Conservation (phyloP, 192 early-diverging fungal genomes). For the Coemansia sp. region DNA sequence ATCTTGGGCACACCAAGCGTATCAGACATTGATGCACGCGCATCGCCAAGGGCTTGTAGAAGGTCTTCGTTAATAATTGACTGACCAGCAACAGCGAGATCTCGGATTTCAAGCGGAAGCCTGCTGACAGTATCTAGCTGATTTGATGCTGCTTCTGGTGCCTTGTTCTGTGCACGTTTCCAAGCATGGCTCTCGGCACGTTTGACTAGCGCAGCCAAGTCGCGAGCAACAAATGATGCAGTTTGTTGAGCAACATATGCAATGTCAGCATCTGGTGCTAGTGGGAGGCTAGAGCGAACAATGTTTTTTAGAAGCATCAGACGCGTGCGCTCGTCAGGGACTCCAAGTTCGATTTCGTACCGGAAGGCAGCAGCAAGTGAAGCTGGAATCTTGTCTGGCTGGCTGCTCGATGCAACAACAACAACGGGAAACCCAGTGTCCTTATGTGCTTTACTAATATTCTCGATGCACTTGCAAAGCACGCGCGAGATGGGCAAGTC, state of each 20-base stretch:
- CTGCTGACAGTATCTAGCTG: background rate
- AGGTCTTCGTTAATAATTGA: conserved; percentile 77
- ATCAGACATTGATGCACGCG: conserved; percentile 81
- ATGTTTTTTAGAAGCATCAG: conserved; percentile 65
- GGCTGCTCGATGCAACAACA: conserved; percentile 72
- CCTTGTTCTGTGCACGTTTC: conserved; percentile 41
- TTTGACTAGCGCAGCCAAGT: conserved; percentile 74
- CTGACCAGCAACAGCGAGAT: conserved; percentile 68
- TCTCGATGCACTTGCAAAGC: conserved; percentile 34
- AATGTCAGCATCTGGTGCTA: conserved; percentile 77
- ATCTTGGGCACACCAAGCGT: conserved; percentile 97
- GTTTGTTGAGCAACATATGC: conserved; percentile 82
- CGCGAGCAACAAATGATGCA: conserved; percentile 84
- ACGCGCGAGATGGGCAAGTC: conserved; percentile 47
- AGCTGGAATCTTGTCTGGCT: conserved; percentile 77
- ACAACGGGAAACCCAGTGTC: conserved; percentile 68
- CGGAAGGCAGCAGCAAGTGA: conserved; percentile 75
- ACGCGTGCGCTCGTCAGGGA: conserved; percentile 69
- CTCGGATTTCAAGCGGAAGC: conserved; percentile 25
- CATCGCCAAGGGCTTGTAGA: conserved; percentile 71
- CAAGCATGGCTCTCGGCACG: conserved; percentile 67
- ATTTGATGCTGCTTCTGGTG: background rate
- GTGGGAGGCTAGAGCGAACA: conserved; percentile 28
- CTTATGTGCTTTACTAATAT: conserved; percentile 19
- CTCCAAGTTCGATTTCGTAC: conserved; percentile 72